Evolutionary conservation across 176 grass and related monocot genomes (phyloP), one percentile per base, ranked within the genome.

Genomic region (Saccharum spontaneum): DNA sequence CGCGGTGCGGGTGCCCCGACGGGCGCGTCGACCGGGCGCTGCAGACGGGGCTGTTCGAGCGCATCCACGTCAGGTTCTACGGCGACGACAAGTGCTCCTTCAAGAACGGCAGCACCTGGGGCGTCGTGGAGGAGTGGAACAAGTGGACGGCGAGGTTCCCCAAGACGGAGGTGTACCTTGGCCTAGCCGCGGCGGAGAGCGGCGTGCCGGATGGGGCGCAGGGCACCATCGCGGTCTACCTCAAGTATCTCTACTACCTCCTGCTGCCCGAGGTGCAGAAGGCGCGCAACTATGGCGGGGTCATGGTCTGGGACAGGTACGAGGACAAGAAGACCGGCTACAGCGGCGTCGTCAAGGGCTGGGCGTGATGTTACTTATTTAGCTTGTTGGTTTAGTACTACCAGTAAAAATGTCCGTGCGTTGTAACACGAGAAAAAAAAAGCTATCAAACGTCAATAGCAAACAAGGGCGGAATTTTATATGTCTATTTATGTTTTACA

Each of bases 31-130:
- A 71, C 15, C 17, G 10, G 26, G 91, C 91, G 33, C 79, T 94
- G 1, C 14, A 31, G 7, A 94, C 89, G 15, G 85, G 79, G 18
- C 65, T 89, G 1, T 97, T 97, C 40, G 83, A 90, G 76, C 92
- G 87, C 39, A 64, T 97, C 39, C 93, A 90, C 87, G 91, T 94
- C 1, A 31, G 91, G 3, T 94, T 97, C 85, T 97, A 90, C 85
- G 93, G 88, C 70, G 81, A 90, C 73, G 64, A 65, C 0, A 34
- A 17, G 2, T 97, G 91, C 81, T 26, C 91, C 13, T 88, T 77
- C 40, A 50, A 26, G 44, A 36, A 20, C 13, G 82, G 3, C 4
- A 61, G 61, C 1, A 46, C 49, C n/a, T 10, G 23, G 1, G 54
- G 54, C 6, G 59, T 63, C 3, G 82, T 78, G n/a, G 33, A 50